Base-by-base conservation (phyloP, 2,329 filamentous ascomycete species). In the Alternaria gansuensis region DNA sequence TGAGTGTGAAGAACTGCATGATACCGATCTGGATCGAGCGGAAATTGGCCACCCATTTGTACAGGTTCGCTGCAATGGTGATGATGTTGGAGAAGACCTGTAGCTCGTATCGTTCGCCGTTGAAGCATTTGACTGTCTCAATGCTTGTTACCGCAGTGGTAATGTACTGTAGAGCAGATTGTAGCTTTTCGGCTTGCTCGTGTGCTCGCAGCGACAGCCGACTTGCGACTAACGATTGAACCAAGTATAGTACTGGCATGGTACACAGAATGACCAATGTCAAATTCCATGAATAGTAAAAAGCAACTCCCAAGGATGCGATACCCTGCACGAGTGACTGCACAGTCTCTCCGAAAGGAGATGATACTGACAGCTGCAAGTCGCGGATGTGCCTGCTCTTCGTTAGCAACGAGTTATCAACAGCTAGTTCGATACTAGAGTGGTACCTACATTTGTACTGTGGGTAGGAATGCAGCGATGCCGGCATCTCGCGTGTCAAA, bases 91-190 rank as follows among this genome's bases (percentile, higher is more conserved):
- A 76, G 71, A 96, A 97, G 64, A 87, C 86, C 70, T 83, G 83
- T 0, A 85, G 77, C 74, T 96, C 93, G 10, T 88, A 81, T 11
- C 84, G 83, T 69, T 92, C 85, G 0, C 89, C 91, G 66, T 94
- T 93, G 78, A 90, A 93, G 51, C 88, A 89, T 74, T 97, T 97
- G 71, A 98, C 92, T 0, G 91, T 86, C 60, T 96, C 92, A 37
- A 97, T 94, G 3, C 87, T 88, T 1, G 82, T 82, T 9, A 96
- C 84, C 0, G 91, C 88, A 10, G 87, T 89, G 9, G 86, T 88
- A 1, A 88, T 85, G 54, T 88, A 82, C 69, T 92, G 94, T 0
- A 92, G 88, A 0, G 92, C 91, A 46, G 83, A 79, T 2, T 86
- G 85, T 0, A 97, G 83, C 55, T 88, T 84, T 1, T 78, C 77